Evolutionary conservation across 768 basidiomycete species (phyloP), one percentile per base, ranked within the genome.

Genomic region (Polyporus arcularius): DNA sequence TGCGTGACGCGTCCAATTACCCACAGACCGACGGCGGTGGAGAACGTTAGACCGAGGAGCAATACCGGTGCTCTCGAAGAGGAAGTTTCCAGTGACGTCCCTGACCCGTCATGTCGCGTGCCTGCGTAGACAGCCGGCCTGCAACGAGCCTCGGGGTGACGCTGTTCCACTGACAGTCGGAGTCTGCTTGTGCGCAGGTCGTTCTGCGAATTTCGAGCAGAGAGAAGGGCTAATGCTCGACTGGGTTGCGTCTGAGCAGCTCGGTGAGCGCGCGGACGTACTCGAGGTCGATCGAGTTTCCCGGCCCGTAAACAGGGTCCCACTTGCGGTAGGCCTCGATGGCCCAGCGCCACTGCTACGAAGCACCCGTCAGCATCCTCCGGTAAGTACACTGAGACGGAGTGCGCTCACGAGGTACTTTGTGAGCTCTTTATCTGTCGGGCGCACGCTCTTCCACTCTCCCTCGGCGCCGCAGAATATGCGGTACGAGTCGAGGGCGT

Each of bases 291-390:
- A 77, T 71, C 9, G 73, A 65, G 16, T 78, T 72, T 4, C 79
- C 64, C 4, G 77, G 75, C 0, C 85, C 86, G 26, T 63, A 53
- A 9, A 67, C 74, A 0, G 85, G 78, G 31, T 73, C 73, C 86
- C 86, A 88, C 58, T 79, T 67, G 59, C 77, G 78, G 6, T 75
- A 72, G 55, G 85, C 83, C 35, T 77, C 73, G 38, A 78, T 76
- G 1, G 88, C 88, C 89, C 89, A 90, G 70, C 84, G 85, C 89
- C 88, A 91, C 60, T 79, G 83, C 89, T 91, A 60, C n/a, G 55
- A 28, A 11, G 10, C 21, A 35, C 8, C 55, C 32, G 53, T 40
- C 43, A 48, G 16, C 45, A 43, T 9, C 43, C 11, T 16, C 7
- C 4, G 47, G 30, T 15, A n/a, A 12, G 49, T 6, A 45, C 15